Percentiles rank a stretch among this genome's conserved stretches.
Conservation (phyloP, 2,329 filamentous ascomycete genomes). For the Pyrenophora seminiperda region DNA sequence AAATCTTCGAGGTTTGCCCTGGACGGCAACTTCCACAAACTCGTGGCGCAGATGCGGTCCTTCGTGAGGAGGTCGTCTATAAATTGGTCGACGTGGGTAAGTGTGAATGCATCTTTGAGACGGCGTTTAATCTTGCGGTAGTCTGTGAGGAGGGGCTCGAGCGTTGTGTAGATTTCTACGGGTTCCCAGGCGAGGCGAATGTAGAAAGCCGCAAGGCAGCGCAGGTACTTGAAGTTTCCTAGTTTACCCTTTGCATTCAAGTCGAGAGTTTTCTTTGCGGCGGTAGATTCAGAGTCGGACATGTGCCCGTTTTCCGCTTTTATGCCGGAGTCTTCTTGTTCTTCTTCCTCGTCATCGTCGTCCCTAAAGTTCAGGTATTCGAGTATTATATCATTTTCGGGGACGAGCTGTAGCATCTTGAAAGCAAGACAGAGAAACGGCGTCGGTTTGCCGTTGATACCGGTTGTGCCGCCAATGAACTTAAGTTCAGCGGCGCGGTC, state of each 20-base stretch:
- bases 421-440: slow-evolving; percentile 94
- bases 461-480: slow-evolving; percentile 88
- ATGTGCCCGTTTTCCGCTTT: slow-evolving; percentile 14
- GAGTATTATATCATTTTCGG: slow-evolving; percentile 74
- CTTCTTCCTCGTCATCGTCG: slow-evolving; percentile 29
- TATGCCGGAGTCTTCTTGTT: slow-evolving; percentile 9
- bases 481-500: slow-evolving; percentile 85
- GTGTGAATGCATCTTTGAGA: slow-evolving; percentile 71
- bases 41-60: slow-evolving; percentile 88
- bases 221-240: slow-evolving; percentile 73
- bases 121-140: slow-evolving; percentile 80
- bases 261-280: slow-evolving; percentile 23
- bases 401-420: slow-evolving; percentile 88
- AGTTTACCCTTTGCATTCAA: slow-evolving; percentile 38
- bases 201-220: slow-evolving; percentile 90
- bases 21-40: slow-evolving; percentile 86
- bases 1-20: slow-evolving; percentile 84
- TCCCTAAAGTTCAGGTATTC: slow-evolving; percentile 72
- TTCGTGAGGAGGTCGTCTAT: slow-evolving; percentile 89
- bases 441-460: slow-evolving; percentile 81
- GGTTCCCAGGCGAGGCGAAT: slow-evolving; percentile 84
- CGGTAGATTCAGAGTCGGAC: slow-evolving; percentile 5
- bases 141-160: slow-evolving; percentile 85
- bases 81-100: slow-evolving; percentile 90
- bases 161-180: slow-evolving; percentile 75